Percentiles rank a stretch among this genome's conserved stretches.
Conservation (phyloP, 805 yeast species). For the Nakazawaea holstii region DNA sequence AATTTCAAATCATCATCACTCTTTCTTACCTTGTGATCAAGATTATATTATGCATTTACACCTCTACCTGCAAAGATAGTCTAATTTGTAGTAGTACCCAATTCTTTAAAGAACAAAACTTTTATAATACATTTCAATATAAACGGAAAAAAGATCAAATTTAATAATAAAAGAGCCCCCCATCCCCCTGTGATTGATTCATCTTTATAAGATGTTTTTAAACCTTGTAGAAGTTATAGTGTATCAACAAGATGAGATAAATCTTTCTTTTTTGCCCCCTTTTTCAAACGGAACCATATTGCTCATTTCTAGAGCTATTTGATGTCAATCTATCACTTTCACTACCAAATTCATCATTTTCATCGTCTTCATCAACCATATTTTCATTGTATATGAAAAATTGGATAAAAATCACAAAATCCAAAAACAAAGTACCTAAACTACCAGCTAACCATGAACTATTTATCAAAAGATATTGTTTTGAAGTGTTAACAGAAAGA, state of each 20-base stretch:
- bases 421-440: constrained; percentile 79
- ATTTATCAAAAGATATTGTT: constrained; percentile 70
- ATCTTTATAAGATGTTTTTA: neutral
- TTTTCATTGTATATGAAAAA: constrained; percentile 67
- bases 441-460: constrained; percentile 93
- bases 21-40: too few species aligned
- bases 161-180: too few species aligned
- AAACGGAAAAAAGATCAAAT: too few species aligned
- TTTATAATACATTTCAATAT: too few species aligned
- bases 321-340: neutral
- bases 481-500: constrained; percentile 65
- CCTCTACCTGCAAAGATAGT: too few species aligned
- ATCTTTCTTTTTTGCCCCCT: too few species aligned
- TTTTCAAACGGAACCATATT: constrained; percentile 1
- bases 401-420: constrained; percentile 78
- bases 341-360: constrained; percentile 15
- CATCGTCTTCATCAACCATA: constrained; percentile 21
- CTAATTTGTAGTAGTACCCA: too few species aligned
- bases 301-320: neutral
- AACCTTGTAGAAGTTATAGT: neutral
- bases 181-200: neutral
- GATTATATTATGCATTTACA: too few species aligned
- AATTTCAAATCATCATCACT: too few species aligned
- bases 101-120: too few species aligned
- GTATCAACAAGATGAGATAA: neutral